These are phyloP conservation scores for Cryptosporidium sp. DNA, from an alignment of 169 alveolate genomes.

Conservation along the genomic window DNA sequence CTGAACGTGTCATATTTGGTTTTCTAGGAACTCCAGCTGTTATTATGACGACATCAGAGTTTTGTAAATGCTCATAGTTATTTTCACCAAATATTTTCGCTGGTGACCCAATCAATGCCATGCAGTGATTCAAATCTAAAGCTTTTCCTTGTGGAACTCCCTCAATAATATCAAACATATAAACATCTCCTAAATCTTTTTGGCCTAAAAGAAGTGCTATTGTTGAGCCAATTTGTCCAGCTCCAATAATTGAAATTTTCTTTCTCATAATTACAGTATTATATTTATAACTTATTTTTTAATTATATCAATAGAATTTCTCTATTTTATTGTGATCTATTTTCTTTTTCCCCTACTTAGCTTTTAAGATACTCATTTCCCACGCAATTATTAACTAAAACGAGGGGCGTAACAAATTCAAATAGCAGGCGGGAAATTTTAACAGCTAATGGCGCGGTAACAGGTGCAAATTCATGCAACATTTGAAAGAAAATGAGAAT, in stretches of 20 bases:
- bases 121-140: conserved; percentile 83
- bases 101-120: conserved; percentile 82
- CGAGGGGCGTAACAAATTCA: neutral
- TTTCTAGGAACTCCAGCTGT: conserved; percentile 90
- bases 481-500: neutral
- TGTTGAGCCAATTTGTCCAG: conserved; percentile 88
- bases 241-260: conserved; percentile 86
- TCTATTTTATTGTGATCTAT: neutral
- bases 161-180: conserved; percentile 84
- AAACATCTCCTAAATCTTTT: conserved; percentile 86
- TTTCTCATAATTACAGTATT: conserved; percentile 17
- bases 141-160: conserved; percentile 89
- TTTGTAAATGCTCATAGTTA: conserved; percentile 79
- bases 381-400: neutral
- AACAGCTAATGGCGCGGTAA: neutral
- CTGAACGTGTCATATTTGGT: conserved; percentile 88
- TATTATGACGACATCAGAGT: conserved; percentile 88
- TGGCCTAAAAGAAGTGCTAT: conserved; percentile 85
- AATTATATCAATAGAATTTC: neutral
- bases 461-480: neutral
- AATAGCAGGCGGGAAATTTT: neutral
- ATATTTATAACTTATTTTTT: neutral
- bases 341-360: neutral
- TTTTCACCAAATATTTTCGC: conserved; percentile 81
- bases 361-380: neutral